Conservation (phyloP, 345 rosid genomes). For the Iberis pinnata region DNA sequence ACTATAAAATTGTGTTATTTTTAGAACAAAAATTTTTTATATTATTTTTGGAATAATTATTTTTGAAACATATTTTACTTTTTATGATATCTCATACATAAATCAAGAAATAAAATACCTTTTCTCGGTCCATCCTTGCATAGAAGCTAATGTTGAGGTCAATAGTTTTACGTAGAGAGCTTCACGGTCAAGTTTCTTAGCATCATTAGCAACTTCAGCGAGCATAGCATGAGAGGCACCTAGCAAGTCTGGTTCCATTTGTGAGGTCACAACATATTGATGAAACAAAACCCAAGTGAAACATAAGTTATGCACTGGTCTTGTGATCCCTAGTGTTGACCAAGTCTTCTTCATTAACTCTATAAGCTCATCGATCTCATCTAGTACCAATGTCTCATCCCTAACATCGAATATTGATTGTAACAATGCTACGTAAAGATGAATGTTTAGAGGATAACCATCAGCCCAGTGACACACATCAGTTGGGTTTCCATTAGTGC, state of each 20-base stretch:
- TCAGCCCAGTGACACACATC: constrained; percentile 88
- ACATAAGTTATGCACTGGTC: constrained; percentile 56
- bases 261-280: constrained; percentile 54
- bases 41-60: too few relatives aligned
- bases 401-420: constrained; percentile 59
- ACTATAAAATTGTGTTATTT: too few relatives aligned
- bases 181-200: constrained; percentile 57
- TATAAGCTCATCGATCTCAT: constrained; percentile 81
- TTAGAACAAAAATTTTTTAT: too few relatives aligned
- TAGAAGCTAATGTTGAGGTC: constrained; percentile 50
- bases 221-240: constrained; percentile 67
- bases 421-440: constrained; percentile 56
- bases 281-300: constrained; percentile 81
- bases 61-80: too few relatives aligned
- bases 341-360: constrained; percentile 91
- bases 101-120: too few relatives aligned
- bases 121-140: constrained; percentile 77
- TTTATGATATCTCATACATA: too few relatives aligned
- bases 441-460: constrained; percentile 72
- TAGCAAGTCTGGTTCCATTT: constrained; percentile 66
- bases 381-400: constrained; percentile 71
- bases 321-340: constrained; percentile 60
- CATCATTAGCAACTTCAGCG: constrained; percentile 65
- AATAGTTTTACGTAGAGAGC: constrained; percentile 47
- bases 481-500: constrained; percentile 31